These are phyloP conservation scores for Ganoderma multipileum DNA, from an alignment of 1,284 basidiomycete genomes.

Conservation along the genomic window DNA sequence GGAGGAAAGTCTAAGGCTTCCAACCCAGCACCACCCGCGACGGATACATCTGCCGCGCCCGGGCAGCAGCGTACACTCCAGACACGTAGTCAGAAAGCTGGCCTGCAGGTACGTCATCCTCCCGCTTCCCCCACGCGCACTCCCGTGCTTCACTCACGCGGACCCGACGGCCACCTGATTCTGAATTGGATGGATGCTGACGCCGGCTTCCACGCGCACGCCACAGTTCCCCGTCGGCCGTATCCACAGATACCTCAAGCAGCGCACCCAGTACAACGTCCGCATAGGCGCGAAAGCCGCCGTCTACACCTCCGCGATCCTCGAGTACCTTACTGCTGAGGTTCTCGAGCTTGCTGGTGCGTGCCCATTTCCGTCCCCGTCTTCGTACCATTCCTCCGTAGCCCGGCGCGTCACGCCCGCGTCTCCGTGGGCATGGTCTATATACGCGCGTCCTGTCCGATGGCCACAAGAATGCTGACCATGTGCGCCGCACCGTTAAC, in stretches of 20 bases:
- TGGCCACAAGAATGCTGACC: background rate
- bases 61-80: slow-evolving; percentile 49
- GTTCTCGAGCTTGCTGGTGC: slow-evolving; percentile 88
- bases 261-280: slow-evolving; percentile 92
- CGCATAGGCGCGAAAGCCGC: slow-evolving; percentile 93
- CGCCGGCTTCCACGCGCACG: background rate
- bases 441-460: too few relatives aligned
- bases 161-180: background rate
- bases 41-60: slow-evolving; percentile 46
- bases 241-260: slow-evolving; percentile 95
- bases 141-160: background rate
- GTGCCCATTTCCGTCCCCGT: slow-evolving; percentile 34
- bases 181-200: background rate
- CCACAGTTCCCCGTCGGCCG: slow-evolving; percentile 89
- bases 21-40: slow-evolving; percentile 45
- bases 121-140: slow-evolving; percentile 19
- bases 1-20: slow-evolving; percentile 29
- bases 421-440: background rate
- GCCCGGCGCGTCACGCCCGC: too few relatives aligned
- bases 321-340: slow-evolving; percentile 92
- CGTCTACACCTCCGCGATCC: slow-evolving; percentile 90
- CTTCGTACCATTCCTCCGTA: background rate
- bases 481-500: background rate
- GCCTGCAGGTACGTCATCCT: slow-evolving; percentile 68
- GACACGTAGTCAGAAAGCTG: slow-evolving; percentile 84